Base-by-base conservation (phyloP, 140 eudicot species). In the Bidens hawaiensis region DNA sequence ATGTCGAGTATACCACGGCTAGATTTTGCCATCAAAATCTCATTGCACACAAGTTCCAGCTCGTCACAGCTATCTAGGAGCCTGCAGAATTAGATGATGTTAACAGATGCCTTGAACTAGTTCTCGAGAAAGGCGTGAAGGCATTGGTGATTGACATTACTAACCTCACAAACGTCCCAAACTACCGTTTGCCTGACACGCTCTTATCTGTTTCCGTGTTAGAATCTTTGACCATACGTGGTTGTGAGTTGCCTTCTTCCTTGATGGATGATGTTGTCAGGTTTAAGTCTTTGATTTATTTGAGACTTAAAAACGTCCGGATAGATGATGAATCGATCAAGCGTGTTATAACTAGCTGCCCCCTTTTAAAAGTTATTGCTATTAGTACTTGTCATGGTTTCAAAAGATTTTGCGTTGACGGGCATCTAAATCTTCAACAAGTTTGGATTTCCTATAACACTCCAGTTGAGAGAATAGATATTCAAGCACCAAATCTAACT, bases 401-500 rank as follows among this genome's bases (percentile, higher is more conserved):
- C 45, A 56, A 56, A 30, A 15, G 3, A 28, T 56, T 56, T 52
- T 3, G 16, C 31, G n/a, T n/a, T n/a, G n/a, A n/a, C n/a, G n/a
- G n/a, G n/a, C 63, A n/a, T 56, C 63, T 23, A 52, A 23, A 3
- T 52, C 60, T 52, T 52, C 60, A 14, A 13, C 1, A 25, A 25
- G 19, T 9, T 16, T 0, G 3, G n/a, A 31, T 56, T 15, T 0
- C 10, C 6, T n/a, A 4, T 1, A 5, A 30, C 1, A 1, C 6
- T 28, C 15, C 1, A 4, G 34, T 52, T 52, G 38, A 52, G 60
- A 24, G 60, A 24, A 52, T 52, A 2, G 60, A 52, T 52, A 52
- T 52, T 21, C 36, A 52, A 52, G 60, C 60, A 23, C 60, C 60
- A 52, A 52, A 52, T 52, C 18, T 52, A 52, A 23, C 18, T 5